Base-by-base conservation (phyloP, 1,139 yeast genomes). In the Eremothecium gossypii region DNA sequence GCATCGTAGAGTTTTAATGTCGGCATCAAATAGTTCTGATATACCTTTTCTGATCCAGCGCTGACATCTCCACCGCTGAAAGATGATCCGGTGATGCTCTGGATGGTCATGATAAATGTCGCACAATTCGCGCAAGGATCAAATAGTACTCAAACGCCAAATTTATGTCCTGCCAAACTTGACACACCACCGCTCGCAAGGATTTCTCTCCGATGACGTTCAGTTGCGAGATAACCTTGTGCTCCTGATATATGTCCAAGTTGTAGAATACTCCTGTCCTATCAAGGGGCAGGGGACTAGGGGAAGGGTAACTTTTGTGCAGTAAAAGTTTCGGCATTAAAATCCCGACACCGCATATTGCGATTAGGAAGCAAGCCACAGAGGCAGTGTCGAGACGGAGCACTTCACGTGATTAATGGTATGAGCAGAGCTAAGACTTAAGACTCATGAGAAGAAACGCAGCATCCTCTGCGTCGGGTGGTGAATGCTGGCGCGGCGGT, bases 1-100 rank as follows among this genome's bases (percentile, higher is more conserved):
- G 61, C 55, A 48, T 58, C 64, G 38, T 50, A 58, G 13, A 60
- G 41, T 42, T 57, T 60, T 40, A 60, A 44, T 11, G 57, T 55
- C 2, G 63, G 60, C 59, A 58, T 54, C 51, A 60, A 44, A 45
- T 57, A 58, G 38, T 57, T 58, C 43, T 60, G 63, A 30, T 51
- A 58, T 7, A 58, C 53, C 37, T 54, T 57, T 35, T 57, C 61
- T 6, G 57, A 48, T n/a, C 60, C 60, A 7, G 60, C 49, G 36
- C 47, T 50, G 30, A 51, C 41, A 26, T 45, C 47, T 36, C 51
- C 55, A 36, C 53, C 58, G 13, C 26, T 11, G 14, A 23, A 37
- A 11, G 31, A 31, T 10, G 41, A 33, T 7, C 32, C 40, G 8
- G 36, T 13, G 39, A 36, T 36, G 27, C 41, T 41, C 31, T 41